Evolutionary conservation across 345 rosid species (phyloP).

Genomic region (Moringa oleifera): DNA sequence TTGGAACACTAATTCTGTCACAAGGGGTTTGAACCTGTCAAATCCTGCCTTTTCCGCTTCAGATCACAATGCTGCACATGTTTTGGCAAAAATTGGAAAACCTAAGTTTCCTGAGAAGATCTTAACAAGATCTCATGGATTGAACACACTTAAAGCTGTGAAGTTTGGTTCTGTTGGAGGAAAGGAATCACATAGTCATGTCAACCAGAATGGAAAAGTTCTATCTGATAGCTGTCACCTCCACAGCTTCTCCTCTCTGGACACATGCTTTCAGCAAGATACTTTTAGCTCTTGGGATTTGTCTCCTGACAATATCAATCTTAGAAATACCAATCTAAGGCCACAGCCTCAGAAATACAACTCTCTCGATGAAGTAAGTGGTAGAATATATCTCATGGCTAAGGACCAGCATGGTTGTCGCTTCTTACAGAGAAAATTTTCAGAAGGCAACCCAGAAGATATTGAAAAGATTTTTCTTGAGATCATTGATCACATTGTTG

Average conservation of each 20-base stretch:
- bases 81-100: slow-evolving; percentile 34
- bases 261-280: slow-evolving; percentile 34
- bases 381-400: slow-evolving; percentile 55
- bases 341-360: slow-evolving; percentile 41
- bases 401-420: slow-evolving; percentile 82
- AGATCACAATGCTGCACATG: slow-evolving; percentile 21
- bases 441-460: slow-evolving; percentile 50
- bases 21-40: slow-evolving; percentile 36
- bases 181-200: slow-evolving; percentile 30
- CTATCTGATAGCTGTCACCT: slow-evolving; percentile 35
- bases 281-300: slow-evolving; percentile 33
- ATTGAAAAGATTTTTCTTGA: slow-evolving; percentile 56
- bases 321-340: slow-evolving; percentile 31
- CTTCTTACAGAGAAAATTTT: slow-evolving; percentile 59
- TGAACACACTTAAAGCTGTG: slow-evolving; percentile 38
- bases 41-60: slow-evolving; percentile 21
- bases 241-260: slow-evolving; percentile 25
- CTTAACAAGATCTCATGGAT: slow-evolving; percentile 53
- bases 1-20: slow-evolving; percentile 29
- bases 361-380: slow-evolving; percentile 48
- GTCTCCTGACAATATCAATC: slow-evolving; percentile 19
- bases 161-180: slow-evolving; percentile 43
- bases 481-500: slow-evolving; percentile 59
- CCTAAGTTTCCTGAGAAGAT: slow-evolving; percentile 56
- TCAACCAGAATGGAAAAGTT: slow-evolving; percentile 35